Base-by-base conservation (phyloP, 768 basidiomycete species). In the Lepiota venenata region DNA sequence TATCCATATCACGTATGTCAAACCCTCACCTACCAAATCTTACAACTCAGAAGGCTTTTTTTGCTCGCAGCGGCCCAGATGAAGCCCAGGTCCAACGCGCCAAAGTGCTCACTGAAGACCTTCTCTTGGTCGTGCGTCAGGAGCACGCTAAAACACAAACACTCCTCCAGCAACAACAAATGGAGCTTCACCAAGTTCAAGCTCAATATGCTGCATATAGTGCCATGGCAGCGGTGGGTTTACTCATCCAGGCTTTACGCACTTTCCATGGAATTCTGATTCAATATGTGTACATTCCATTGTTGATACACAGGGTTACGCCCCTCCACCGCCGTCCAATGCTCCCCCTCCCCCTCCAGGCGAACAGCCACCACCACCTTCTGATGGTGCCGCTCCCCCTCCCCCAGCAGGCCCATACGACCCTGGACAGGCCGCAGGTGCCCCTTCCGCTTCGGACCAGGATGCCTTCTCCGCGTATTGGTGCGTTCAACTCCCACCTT, bases 111-210 rank as follows among this genome's bases (percentile, higher is more conserved):
- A 90, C 91, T 1, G 87, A 91, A 61, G 92, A 95, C 63, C 77
- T 94, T 4, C 77, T 93, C 12, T 79, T 84, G 40, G 92, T 94
- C 16, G 88, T 96, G 12, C 79, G 79, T 16, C 74, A 80, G 51
- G 91, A 96, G 65, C 89, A 91, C 63, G 82, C 77, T 20, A 93
- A 96, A 67, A 87, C 90, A 44, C 78, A 80, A 58, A 60, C 71
- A 5, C 65, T 77, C 14, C 64, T 85, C 4, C 72, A 75, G 54
- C 85, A 86, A 49, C 85, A 88, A 66, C 87, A 89, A 69, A 85
- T 87, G 85, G 87, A 89, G 63, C 74, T 88, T 18, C 87, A 88
- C 53, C 85, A 88, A 65, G 86, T 85, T 2, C 87, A 90, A 67
- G 72, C 78, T 61, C 86, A 87, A 65, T 88, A 87, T 69, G 84